Percentiles rank a stretch among this genome's conserved stretches.
phyloP scores from a whole-genome alignment of 345 rosid genomes.

The Gossypium longicalyx region DNA sequence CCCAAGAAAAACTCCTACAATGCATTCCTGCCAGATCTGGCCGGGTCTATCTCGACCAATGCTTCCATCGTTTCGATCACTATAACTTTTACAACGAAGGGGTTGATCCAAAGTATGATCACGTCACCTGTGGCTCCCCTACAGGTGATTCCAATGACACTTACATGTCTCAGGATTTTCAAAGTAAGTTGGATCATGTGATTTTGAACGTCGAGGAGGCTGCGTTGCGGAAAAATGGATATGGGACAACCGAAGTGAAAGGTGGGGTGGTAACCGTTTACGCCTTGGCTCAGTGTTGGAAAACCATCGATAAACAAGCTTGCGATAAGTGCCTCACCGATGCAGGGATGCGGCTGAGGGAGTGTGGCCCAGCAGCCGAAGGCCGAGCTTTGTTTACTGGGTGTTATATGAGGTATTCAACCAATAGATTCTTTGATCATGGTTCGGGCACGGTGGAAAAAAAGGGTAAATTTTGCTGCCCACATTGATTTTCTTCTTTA shows the following conservation, averaged over 20 bases:
- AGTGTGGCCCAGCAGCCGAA: slow-evolving; percentile 36
- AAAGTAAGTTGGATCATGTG: slow-evolving; percentile 15
- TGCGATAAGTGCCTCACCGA: slow-evolving; percentile 40
- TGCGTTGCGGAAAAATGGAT: slow-evolving; percentile 28
- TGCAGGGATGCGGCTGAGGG: slow-evolving; percentile 24
- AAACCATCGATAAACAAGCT: slow-evolving; percentile 20
- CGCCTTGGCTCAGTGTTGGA: slow-evolving; percentile 56
- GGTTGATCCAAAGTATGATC: slow-evolving; percentile 14
- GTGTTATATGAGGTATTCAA: slow-evolving; percentile 42
- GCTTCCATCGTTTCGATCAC: slow-evolving; percentile 50
- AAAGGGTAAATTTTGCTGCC: background rate
- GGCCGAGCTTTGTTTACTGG: slow-evolving; percentile 51
- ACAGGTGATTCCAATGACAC: background rate
- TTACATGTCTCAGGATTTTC: slow-evolving; percentile 17
- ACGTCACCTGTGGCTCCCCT: background rate
- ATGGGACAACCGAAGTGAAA: slow-evolving; percentile 18
- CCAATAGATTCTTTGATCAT: slow-evolving; percentile 27
- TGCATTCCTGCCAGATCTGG: slow-evolving; percentile 48
- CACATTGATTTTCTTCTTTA: background rate
- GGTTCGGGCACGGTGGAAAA: background rate
- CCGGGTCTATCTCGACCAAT: slow-evolving; percentile 51
- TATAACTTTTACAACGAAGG: slow-evolving; percentile 45
- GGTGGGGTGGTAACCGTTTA: slow-evolving; percentile 25
- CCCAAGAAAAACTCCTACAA: slow-evolving; percentile 38
- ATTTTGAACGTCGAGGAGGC: slow-evolving; percentile 25